phyloP scores from a whole-genome alignment of 805 yeast species.

The Priceomyces carsonii region DNA sequence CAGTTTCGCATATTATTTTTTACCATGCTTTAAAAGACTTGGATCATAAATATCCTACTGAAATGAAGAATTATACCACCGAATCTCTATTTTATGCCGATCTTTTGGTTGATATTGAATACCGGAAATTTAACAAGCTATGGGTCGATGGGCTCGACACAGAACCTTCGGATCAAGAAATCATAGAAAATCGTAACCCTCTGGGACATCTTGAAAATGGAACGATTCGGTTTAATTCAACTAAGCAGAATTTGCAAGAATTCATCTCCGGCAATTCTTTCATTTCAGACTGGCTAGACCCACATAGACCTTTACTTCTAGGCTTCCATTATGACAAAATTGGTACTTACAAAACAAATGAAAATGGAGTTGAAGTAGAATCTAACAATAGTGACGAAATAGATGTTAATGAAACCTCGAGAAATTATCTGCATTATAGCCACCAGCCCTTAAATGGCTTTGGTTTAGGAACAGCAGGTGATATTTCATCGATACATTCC shows the following conservation, averaged over 20 bases:
- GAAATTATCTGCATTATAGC: too few relatives aligned
- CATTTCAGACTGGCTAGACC: constrained; percentile 31
- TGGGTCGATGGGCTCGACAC: constrained; percentile 30
- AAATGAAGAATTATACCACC: constrained; percentile 20
- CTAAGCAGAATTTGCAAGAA: constrained; percentile 21
- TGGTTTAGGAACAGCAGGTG: constrained; percentile 43
- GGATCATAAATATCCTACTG: constrained; percentile 28
- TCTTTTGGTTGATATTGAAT: constrained; percentile 24
- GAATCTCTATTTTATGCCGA: constrained; percentile 19
- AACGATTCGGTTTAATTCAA: constrained; percentile 11
- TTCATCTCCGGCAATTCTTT: constrained; percentile 29
- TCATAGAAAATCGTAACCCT: constrained; percentile 2
- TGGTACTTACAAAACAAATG: too few relatives aligned
- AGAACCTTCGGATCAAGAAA: constrained; percentile 9
- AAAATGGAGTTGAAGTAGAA: too few relatives aligned
- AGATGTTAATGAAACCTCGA: constrained; percentile 8
- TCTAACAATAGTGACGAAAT: constrained; percentile 11
- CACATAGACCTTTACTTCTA: constrained; percentile 23
- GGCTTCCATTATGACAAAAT: too few relatives aligned
- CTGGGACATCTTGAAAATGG: constrained; percentile 10
- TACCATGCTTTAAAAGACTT: constrained; percentile 23
- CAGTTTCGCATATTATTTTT: constrained; percentile 33
- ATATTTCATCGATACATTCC: constrained; percentile 42
- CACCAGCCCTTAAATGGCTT: too few relatives aligned
- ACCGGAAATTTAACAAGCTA: constrained; percentile 21